These are phyloP conservation scores for Lithohypha guttulata DNA, from an alignment of 2,329 filamentous ascomycete genomes.

Conservation along the genomic window DNA sequence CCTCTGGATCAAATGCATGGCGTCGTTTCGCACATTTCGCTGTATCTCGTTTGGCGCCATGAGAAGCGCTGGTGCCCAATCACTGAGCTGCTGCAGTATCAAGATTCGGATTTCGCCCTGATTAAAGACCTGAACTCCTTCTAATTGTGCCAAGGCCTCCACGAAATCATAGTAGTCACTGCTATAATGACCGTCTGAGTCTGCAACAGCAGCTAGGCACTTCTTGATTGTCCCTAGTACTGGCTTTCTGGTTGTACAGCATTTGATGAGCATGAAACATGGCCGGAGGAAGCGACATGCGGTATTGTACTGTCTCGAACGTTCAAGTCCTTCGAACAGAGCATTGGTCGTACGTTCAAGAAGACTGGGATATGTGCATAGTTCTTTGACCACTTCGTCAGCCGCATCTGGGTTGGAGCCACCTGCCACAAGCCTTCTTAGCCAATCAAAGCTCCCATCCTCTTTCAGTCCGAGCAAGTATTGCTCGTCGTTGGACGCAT, in stretches of 20 bases:
- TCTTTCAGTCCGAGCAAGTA: conserved; percentile 10
- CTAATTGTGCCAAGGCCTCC: conserved; percentile 38
- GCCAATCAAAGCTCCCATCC: conserved; percentile 15
- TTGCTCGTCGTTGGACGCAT: conserved; percentile 32
- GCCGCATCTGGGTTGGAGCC: conserved; percentile 46
- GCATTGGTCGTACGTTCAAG: conserved; percentile 38
- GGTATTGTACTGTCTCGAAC: conserved; percentile 24
- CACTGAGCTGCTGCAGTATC: conserved; percentile 30
- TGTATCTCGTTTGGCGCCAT: conserved; percentile 36
- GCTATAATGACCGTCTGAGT: conserved; percentile 39
- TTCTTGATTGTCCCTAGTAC: conserved; percentile 31
- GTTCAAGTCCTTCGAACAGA: conserved; percentile 45
- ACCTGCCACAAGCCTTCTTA: conserved; percentile 55
- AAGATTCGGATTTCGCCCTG: conserved; percentile 21
- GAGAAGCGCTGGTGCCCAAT: conserved; percentile 44
- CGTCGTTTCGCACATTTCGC: conserved; percentile 33
- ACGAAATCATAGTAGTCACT: conserved; percentile 43
- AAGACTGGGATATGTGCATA: conserved; percentile 43
- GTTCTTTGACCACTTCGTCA: conserved; percentile 45
- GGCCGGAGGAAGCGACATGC: conserved; percentile 49
- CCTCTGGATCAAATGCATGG: conserved; percentile 33
- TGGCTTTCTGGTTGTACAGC: conserved; percentile 27
- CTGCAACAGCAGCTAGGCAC: conserved; percentile 37
- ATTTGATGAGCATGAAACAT: conserved; percentile 43
- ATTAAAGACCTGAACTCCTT: conserved; percentile 15